A percentile compares a stretch with the other conserved stretches of the same genome.
These are phyloP conservation scores for Centella asiatica DNA, from an alignment of 129 eudicot genomes.

Conservation along the genomic window DNA sequence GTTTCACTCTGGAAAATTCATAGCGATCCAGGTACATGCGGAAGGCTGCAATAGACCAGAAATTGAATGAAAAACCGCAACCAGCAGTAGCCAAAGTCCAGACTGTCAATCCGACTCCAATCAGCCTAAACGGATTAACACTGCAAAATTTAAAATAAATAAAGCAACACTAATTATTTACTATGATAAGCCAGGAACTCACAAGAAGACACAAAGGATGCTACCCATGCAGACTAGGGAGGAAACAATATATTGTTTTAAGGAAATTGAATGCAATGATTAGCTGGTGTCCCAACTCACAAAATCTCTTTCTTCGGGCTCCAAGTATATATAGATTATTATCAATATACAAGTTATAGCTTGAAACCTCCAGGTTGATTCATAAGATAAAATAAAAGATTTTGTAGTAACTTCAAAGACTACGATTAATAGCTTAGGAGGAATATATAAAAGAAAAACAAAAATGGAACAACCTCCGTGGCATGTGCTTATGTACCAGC, in stretches of 20 bases:
- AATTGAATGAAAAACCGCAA: conserved; percentile 70
- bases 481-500: too few relatives aligned
- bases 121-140: conserved; percentile 88
- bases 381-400: background rate
- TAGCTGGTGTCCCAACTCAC: too few relatives aligned
- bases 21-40: conserved; percentile 59
- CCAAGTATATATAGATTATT: too few relatives aligned
- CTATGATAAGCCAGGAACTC: background rate
- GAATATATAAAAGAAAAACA: background rate
- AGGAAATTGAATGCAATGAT: too few relatives aligned
- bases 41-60: conserved; percentile 74
- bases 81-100: conserved; percentile 85
- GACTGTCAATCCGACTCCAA: conserved; percentile 90
- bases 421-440: background rate
- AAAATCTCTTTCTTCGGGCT: too few relatives aligned
- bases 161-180: conserved; percentile 5
- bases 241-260: background rate
- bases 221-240: background rate
- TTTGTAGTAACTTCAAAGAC: background rate
- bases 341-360: background rate
- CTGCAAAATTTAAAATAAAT: conserved; percentile 35
- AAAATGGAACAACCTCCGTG: background rate
- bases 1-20: background rate
- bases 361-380: too few relatives aligned
- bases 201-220: background rate